These are phyloP conservation scores for Heracleum sosnowskyi DNA, from an alignment of 129 eudicot genomes.

Conservation along the genomic window DNA sequence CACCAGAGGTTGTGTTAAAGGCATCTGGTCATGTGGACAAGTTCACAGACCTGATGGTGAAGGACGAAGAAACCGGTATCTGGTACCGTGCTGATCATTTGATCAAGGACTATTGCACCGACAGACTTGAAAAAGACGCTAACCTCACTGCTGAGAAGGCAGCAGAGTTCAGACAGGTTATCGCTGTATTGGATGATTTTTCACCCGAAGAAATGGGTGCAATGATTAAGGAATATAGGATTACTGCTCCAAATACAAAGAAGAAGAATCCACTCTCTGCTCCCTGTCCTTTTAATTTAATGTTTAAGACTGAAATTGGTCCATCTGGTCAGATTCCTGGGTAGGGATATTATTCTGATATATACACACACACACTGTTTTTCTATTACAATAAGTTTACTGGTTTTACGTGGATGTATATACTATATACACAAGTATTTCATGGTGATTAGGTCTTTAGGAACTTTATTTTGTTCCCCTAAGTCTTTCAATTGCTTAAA, in stretches of 20 bases:
- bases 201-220: constrained; percentile 55
- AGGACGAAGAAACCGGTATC: constrained; percentile 55
- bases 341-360: constrained; percentile 15
- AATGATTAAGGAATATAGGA: constrained; percentile 55
- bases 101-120: constrained; percentile 59
- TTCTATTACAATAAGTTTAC: too few species aligned
- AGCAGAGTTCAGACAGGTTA: constrained; percentile 39
- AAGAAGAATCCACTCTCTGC: constrained; percentile 55
- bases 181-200: constrained; percentile 48
- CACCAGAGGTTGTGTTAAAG: constrained; percentile 64
- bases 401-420: neutral
- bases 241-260: constrained; percentile 65
- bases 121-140: constrained; percentile 51
- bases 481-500: too few species aligned
- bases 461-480: too few species aligned
- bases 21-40: constrained; percentile 69
- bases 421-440: neutral
- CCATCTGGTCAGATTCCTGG: constrained; percentile 52
- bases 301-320: constrained; percentile 66
- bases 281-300: constrained; percentile 57
- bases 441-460: neutral
- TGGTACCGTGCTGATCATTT: constrained; percentile 65
- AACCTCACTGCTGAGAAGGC: constrained; percentile 28
- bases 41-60: constrained; percentile 69
- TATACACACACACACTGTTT: neutral